A percentile compares a stretch with the other conserved stretches of the same genome.
These are phyloP conservation scores for Candida coleopterorum DNA, from an alignment of 805 yeast genomes.

Conservation along the genomic window DNA sequence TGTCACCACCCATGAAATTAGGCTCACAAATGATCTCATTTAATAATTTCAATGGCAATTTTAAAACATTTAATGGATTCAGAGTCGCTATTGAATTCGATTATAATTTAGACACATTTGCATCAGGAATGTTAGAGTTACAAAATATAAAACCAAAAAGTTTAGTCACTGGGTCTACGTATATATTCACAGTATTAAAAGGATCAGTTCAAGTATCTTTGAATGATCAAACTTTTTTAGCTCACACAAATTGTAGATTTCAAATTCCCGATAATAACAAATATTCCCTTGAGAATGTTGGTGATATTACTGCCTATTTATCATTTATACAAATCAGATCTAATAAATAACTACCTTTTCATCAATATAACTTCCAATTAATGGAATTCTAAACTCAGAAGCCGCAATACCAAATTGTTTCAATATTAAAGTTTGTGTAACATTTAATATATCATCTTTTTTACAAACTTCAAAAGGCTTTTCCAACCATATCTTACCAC, in stretches of 20 bases:
- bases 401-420: slow-evolving; percentile 96
- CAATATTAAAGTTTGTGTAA: slow-evolving; percentile 83
- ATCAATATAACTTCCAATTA: slow-evolving; percentile 60
- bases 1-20: slow-evolving; percentile 13
- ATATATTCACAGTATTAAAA: slow-evolving; percentile 67
- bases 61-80: slow-evolving; percentile 40
- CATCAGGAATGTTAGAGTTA: slow-evolving; percentile 67
- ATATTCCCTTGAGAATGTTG: slow-evolving; percentile 64
- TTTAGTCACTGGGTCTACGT: slow-evolving; percentile 60
- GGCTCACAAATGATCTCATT: slow-evolving; percentile 49
- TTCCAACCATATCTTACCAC: slow-evolving; percentile 78
- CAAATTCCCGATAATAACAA: slow-evolving; percentile 75
- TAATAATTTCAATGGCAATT: slow-evolving; percentile 54
- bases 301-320: slow-evolving; percentile 52
- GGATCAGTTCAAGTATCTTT: slow-evolving; percentile 70
- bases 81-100: slow-evolving; percentile 62
- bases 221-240: slow-evolving; percentile 53
- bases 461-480: slow-evolving; percentile 77
- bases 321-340: slow-evolving; percentile 62
- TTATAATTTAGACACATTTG: slow-evolving; percentile 57
- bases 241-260: slow-evolving; percentile 70
- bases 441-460: slow-evolving; percentile 77
- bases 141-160: slow-evolving; percentile 59
- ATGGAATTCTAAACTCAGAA: slow-evolving; percentile 78
- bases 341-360: slow-evolving; percentile 3